Base-by-base conservation (phyloP, 257 asterid species). In the Solanum tarapatanum region DNA sequence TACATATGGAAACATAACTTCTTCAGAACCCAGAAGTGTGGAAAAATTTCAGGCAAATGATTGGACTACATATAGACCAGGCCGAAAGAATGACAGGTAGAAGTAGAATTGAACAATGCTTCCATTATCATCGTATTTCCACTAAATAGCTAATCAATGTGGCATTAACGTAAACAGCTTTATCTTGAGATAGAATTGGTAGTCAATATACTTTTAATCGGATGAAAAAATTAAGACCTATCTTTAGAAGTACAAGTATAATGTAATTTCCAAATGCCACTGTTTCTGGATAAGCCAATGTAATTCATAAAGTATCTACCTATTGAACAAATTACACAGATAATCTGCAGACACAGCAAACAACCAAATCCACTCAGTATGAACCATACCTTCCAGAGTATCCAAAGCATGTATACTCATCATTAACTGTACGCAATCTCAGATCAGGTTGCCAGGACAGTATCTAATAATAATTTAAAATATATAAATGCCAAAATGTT, bases 371-470 rank as follows among this genome's bases (percentile, higher is more conserved):
- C 80, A 86, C 43, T 85, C 84, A 77, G 82, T 43, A 45, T 69
- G 72, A 76, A 74, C 82, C 88, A 85, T 97, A 97, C 99, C 98
- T 97, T 75, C 90, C 97, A 35, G 99, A 93, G 93, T 91, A 95
- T 86, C 94, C 98, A 87, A 97, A 95, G 96, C 99, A 97, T 69
- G 98, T 95, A 90, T 97, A 97, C 88, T 90, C 92, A 87, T 97
- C 98, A 87, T 96, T 95, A 91, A 96, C 95, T 64, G 87, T 91
- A 88, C 85, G 93, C 87, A 96, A 90, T 90, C 92, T 93, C 93
- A 97, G 91, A 91, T 90, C 95, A 93, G 91, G 86, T 93, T 95
- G 99, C 96, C 95, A 93, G 87, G 97, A 92, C 87, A 97, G 93
- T 93, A 97, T 97, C 99, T 97, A 91, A 88, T 62, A 91, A 88